Evolutionary conservation across 2,329 filamentous ascomycete species (phyloP), one percentile per base, ranked within the genome.

Genomic region (Lecanicillium sp.): DNA sequence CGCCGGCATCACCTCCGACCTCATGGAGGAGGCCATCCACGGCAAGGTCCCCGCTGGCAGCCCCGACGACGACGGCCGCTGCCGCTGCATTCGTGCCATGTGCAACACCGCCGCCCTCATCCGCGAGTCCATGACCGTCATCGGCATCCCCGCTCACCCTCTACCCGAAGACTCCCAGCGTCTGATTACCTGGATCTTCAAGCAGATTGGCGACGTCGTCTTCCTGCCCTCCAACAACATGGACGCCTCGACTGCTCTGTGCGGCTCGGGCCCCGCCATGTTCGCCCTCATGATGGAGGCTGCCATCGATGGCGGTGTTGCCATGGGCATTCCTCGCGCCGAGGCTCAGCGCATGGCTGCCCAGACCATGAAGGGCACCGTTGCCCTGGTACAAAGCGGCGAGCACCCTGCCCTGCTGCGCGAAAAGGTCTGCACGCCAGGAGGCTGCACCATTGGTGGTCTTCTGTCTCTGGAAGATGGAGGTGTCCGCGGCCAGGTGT

Each of bases 21-120:
- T 88, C 51, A 78, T 94, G 46, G 74, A 81, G 52, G 62, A 64
- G 13, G 72, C 76, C 22, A 61, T 90, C 11, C 79, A 84, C 51
- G 71, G 72, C 18, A 63, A 66, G 9, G 61, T 71, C 15, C 66
- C 70, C 28, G 60, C 62, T n/a, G 60, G 68, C 44, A 61, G 65
- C 48, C 58, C 65, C 13, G 61, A 64, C 5, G 57, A 62, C 40
- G 66, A 68, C 40, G 66, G 68, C 19, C 63, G 68, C 29, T 84
- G 77, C 59, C 68, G 74, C 30, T 71, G 92, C 32, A 80, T 94
- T 4, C 73, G 87, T 22, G 86, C 83, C 39, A 87, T 94, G 77
- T 87, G 87, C 49, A 94, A 94, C 65, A 89, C 84, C 0, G 86
- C 87, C 10, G 80, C 81, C 18, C 72, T 85, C 35, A 82, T 94